Evolutionary conservation across 23 red algal species (phyloP), one percentile per base, ranked within the genome.

Genomic region (Pyropia yezoensis): DNA sequence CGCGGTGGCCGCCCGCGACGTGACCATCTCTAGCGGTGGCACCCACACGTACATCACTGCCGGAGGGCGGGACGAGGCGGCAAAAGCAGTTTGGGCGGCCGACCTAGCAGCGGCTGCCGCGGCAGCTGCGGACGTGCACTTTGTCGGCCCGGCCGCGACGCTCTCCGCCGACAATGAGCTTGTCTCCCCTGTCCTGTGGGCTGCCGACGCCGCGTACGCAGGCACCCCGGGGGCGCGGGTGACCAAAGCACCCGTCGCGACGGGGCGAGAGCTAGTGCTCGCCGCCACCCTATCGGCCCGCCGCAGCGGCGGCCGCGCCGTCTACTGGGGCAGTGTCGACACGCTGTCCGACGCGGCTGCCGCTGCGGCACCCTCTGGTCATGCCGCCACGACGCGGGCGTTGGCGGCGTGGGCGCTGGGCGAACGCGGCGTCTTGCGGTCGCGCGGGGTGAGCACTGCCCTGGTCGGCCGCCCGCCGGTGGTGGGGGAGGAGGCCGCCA

Each of bases 141-240:
- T 86, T 63, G 27, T 26, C n/a, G 90, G 90, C 18, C 68, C 78
- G 1, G 90, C 80, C 47, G 83, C 83, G 18, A 80, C 69, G 18
- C 27, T 95, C 26, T 75, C 79, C 67, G 47, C 25, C 13, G 77
- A 86, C 67, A 95, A 86, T 61, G 90, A 95, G 62, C 66, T 87
- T 21, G 78, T 95, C 45, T 61, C 74, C 52, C 30, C 58, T 1
- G 70, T 95, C 11, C 63, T 95, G 9, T 95, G 90, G 90, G 90
- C 80, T 11, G 74, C 90, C 24, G 23, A 54, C 7, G 67, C 74
- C 17, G 50, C 55, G 15, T 95, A 83, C 62, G 19, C 54, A 13
- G 54, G 51, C 29, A 52, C 34, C 20, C 30, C 39, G 17, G 52
- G 70, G 1, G 65, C 29, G 51, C 13, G 26, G 54, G 23, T 87